Conservation (phyloP, 2,329 filamentous ascomycete species). For the Boeremia exigua region DNA sequence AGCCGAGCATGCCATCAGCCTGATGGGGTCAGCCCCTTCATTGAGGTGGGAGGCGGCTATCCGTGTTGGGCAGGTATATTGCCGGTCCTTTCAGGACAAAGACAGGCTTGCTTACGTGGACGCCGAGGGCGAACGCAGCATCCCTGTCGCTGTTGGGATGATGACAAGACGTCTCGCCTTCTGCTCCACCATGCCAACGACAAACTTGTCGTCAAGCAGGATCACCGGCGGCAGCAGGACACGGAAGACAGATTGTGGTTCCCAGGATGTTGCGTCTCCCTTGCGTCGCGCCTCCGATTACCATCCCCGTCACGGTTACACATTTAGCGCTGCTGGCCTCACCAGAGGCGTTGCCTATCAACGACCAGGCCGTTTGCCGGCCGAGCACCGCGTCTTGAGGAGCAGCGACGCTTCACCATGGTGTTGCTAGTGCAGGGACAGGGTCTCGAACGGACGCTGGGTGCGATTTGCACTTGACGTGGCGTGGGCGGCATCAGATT, state of each 20-base stretch:
- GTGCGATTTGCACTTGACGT: conserved; percentile 9
- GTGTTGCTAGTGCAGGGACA: conserved; percentile 24
- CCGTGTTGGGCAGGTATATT: conserved; percentile 8
- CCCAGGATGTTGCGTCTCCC: conserved; percentile 32
- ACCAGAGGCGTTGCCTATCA: conserved; percentile 25
- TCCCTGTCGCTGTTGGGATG: conserved; percentile 16
- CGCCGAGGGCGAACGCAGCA: conserved; percentile 8
- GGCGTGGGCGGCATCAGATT: conserved; percentile 6
- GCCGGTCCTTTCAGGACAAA: conserved; percentile 9
- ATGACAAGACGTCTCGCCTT: conserved; percentile 19
- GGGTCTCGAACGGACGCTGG: conserved; percentile 24
- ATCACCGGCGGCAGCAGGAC: conserved; percentile 33
- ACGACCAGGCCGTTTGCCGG: conserved; percentile 12
- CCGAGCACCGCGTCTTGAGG: conserved; percentile 36
- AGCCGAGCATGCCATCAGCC: conserved; percentile 19
- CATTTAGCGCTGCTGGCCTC: conserved; percentile 37
- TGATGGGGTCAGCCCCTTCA: conserved; percentile 18
- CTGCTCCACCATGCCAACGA: conserved; percentile 21
- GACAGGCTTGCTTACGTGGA: conserved; percentile 15
- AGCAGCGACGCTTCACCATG: conserved; percentile 29
- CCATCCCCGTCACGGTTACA: conserved; percentile 38
- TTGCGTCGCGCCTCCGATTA: conserved; percentile 33
- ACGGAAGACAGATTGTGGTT: conserved; percentile 28
- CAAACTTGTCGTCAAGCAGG: conserved; percentile 23
- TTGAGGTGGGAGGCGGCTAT: conserved; percentile 4